Base-by-base conservation (phyloP, 805 yeast genomes). In the Yueomyces sinensis region DNA sequence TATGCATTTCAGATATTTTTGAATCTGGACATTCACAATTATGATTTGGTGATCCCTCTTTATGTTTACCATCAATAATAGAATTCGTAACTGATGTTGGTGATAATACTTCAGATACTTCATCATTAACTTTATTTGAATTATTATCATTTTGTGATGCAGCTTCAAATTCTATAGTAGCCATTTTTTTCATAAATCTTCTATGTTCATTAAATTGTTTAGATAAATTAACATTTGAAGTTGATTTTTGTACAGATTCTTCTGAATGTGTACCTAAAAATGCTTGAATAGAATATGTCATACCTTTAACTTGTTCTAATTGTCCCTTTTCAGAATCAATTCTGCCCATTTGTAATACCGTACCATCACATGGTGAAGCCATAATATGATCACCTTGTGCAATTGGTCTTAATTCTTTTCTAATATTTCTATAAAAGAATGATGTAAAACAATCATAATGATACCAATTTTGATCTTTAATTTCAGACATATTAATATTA, bases 281-380 rank as follows among this genome's bases (percentile, higher is more conserved):
- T 7, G 93, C 87, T 44, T 82, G 87, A 13, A 91, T 70, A 2
- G 94, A 77, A 56, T 91, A 91, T 1, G 93, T 83, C 72, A 91
- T 72, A 7, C 98, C 98, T 61, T 91, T 91, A 29, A 91, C 97
- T 57, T 89, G 97, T 57, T 91, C 97, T 40, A 91, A 84, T 45
- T 81, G 83, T 28, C 95, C 95, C 45, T 79, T 70, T 32, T 72
- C 74, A 1, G 59, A 45, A 35, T 66, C 65, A 27, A 82, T 73
- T 20, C 72, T 64, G 23, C 99, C 99, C 39, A 83, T 71, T 47
- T 83, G 86, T 39, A 91, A 62, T 15, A 91, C 79, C 42, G 72
- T 78, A 18, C 99, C 99, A 59, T 91, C 99, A 38, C 94, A 76
- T 3, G 99, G 99, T 23, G 93, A 77, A 9, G 78, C 89, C 33